These are phyloP conservation scores for Sedum album DNA, from an alignment of 164 flowering plant genomes.

Conservation along the genomic window DNA sequence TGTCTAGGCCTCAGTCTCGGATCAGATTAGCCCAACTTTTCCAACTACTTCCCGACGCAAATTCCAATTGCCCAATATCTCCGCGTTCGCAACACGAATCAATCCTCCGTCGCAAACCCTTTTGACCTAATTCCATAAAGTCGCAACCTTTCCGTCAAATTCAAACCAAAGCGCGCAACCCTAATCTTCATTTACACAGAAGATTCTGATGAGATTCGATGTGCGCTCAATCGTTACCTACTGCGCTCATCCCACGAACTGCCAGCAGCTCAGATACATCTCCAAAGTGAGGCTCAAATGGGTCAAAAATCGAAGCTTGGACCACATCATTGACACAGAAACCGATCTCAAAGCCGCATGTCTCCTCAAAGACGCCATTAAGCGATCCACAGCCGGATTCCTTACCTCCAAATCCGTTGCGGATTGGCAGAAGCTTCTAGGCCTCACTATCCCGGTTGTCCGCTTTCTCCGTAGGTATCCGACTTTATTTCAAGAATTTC, in stretches of 20 bases:
- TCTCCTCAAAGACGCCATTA: slow-evolving; percentile 87
- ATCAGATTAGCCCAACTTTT: no score
- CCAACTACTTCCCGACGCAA: no score
- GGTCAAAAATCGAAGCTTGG: slow-evolving; percentile 74
- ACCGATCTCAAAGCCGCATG: slow-evolving; percentile 90
- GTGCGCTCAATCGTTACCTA: neutral
- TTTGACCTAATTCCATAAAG: no score
- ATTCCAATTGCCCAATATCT: no score
- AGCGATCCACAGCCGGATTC: slow-evolving; percentile 61
- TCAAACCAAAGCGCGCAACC: no score
- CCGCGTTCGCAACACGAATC: no score
- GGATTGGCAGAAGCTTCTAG: slow-evolving; percentile 72
- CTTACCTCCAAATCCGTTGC: slow-evolving; percentile 53
- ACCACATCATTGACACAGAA: slow-evolving; percentile 78
- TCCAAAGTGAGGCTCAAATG: slow-evolving; percentile 79
- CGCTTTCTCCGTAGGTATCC: slow-evolving; percentile 67
- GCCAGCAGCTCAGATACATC: slow-evolving; percentile 15
- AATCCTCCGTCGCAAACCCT: no score
- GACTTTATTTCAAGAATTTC: slow-evolving; percentile 3
- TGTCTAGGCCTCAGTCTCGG: no score
- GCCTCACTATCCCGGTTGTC: slow-evolving; percentile 85
- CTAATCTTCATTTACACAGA: neutral
- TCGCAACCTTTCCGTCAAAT: no score
- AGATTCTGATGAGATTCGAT: neutral
- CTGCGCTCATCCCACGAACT: neutral